Percentiles rank a stretch among this genome's conserved stretches.
Conservation (phyloP, 805 yeast genomes). For the Isabelozyma gotoi region DNA sequence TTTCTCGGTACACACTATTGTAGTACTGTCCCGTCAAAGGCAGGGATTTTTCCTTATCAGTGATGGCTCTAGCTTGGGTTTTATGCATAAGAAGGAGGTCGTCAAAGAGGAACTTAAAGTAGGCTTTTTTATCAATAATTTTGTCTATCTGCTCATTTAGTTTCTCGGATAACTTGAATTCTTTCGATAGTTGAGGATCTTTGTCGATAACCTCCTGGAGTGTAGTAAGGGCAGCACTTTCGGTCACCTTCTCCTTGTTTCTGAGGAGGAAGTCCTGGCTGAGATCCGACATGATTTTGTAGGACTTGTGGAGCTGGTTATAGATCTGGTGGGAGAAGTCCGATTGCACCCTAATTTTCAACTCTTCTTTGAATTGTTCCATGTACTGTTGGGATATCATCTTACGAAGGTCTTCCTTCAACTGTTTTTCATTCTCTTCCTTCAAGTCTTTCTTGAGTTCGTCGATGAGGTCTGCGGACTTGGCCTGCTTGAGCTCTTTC, state of each 20-base stretch:
- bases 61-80: constrained; percentile 8
- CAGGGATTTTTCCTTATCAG: constrained; percentile 15
- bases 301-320: constrained; percentile 9
- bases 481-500: constrained; percentile 8
- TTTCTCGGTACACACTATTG: constrained; percentile 6
- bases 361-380: constrained; percentile 4
- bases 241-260: constrained; percentile 7
- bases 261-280: constrained; percentile 10
- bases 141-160: constrained; percentile 1
- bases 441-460: constrained; percentile 7
- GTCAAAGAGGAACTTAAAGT: constrained; percentile 6
- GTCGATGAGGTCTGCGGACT: constrained; percentile 7
- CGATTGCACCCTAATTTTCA: constrained; percentile 4
- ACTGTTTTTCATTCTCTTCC: constrained; percentile 1
- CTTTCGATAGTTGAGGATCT: background rate
- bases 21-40: constrained; percentile 8
- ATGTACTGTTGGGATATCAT: background rate
- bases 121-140: constrained; percentile 5
- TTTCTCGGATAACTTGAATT: background rate
- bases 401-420: background rate
- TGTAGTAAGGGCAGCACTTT: constrained; percentile 11
- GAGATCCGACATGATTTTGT: constrained; percentile 10
- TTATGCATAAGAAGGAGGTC: constrained; percentile 8
- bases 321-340: constrained; percentile 13
- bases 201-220: constrained; percentile 6